Percentiles rank a stretch among this genome's conserved stretches.
Evolutionary conservation across 257 asterid species (phyloP).

Genomic region (Euphrasia confusa): DNA sequence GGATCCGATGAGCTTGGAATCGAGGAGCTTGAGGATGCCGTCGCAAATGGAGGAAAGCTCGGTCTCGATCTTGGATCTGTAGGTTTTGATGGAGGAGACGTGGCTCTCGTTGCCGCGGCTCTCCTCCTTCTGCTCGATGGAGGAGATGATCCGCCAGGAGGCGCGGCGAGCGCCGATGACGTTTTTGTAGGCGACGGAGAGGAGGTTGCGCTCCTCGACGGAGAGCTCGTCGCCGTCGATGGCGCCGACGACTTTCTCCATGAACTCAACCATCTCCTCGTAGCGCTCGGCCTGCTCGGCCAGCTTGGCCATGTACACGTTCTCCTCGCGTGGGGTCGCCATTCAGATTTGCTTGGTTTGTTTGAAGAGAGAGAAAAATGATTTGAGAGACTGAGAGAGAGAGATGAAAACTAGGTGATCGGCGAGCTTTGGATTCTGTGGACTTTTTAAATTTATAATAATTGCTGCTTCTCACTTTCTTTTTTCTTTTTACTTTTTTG

Average conservation of each 20-base stretch:
- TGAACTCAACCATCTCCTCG: too few relatives aligned
- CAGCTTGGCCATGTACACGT: too few relatives aligned
- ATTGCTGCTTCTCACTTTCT: neutral
- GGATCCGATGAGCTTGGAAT: conserved; percentile 44
- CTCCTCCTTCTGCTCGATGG: too few relatives aligned
- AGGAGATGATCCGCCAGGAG: too few relatives aligned
- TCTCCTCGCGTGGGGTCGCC: conserved; percentile 77
- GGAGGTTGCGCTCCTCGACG: too few relatives aligned
- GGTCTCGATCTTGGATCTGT: conserved; percentile 40
- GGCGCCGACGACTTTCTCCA: too few relatives aligned
- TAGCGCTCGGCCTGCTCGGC: too few relatives aligned
- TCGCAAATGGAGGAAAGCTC: conserved; percentile 42
- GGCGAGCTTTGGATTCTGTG: neutral
- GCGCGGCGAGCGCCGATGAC: too few relatives aligned
- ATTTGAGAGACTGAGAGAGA: neutral
- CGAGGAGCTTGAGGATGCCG: conserved; percentile 45
- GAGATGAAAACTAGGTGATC: neutral
- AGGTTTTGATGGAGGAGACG: conserved; percentile 34
- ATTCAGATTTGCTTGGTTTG: conserved; percentile 23
- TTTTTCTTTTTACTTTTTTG: too few relatives aligned
- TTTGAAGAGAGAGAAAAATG: neutral
- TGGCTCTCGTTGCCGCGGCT: conserved; percentile 23
- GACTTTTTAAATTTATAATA: neutral
- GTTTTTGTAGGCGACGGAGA: too few relatives aligned
- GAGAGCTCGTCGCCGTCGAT: too few relatives aligned